Conservation (phyloP, 192 early-diverging fungal genomes). For the Backusella australiensis region DNA sequence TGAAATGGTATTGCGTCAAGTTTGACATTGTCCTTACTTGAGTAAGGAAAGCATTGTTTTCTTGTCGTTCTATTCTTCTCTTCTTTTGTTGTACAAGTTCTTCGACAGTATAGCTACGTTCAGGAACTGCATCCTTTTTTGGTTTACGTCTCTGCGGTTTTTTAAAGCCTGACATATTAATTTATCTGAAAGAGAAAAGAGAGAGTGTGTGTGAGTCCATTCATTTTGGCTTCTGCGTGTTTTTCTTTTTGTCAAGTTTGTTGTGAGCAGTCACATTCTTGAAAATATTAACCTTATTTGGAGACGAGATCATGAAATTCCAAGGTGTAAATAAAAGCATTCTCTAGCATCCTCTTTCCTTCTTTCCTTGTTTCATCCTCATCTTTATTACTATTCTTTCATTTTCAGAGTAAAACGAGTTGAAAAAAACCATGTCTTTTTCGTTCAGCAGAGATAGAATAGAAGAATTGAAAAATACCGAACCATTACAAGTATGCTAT, state of each 20-base stretch:
- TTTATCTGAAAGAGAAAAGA: background rate
- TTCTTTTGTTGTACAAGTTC: constrained; percentile 1
- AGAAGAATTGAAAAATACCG: background rate
- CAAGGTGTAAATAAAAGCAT: background rate
- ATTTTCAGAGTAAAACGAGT: background rate
- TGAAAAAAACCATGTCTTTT: background rate
- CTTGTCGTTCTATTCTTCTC: background rate
- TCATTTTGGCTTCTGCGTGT: background rate
- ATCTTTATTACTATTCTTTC: background rate
- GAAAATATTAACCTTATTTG: background rate
- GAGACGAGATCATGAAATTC: background rate
- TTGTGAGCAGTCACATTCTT: background rate
- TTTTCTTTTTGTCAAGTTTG: background rate
- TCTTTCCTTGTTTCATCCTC: background rate
- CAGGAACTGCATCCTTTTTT: background rate
- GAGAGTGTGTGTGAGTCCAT: background rate
- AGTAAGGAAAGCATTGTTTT: background rate
- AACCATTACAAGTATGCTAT: background rate
- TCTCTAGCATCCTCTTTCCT: background rate
- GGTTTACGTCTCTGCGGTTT: background rate
- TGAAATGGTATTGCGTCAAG: background rate
- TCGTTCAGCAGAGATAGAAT: background rate
- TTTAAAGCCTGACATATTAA: background rate
- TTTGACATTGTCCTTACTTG: background rate
- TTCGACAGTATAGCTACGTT: background rate